These are phyloP conservation scores for Arachis hypogaea DNA, from an alignment of 306 rosid genomes.

Conservation along the genomic window DNA sequence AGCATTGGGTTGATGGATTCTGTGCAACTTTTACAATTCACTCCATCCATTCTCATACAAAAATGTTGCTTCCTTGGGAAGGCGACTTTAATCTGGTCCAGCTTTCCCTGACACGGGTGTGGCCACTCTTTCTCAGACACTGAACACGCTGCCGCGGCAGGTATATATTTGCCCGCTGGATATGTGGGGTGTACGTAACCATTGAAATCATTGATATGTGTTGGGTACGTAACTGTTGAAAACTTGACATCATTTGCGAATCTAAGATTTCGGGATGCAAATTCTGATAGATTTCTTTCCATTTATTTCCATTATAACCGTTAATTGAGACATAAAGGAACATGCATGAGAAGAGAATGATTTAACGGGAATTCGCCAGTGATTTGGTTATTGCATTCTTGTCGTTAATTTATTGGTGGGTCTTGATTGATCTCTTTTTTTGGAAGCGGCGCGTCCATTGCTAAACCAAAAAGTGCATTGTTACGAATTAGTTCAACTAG, in stretches of 20 bases:
- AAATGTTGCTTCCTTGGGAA: neutral
- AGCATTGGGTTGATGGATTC: neutral
- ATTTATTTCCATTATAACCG: neutral
- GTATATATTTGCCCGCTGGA: no score
- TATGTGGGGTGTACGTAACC: neutral
- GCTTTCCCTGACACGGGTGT: neutral
- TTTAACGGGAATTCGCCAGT: no score
- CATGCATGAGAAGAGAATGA: no score
- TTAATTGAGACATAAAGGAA: neutral
- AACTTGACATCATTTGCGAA: neutral
- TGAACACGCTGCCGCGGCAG: no score
- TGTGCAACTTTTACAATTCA: constrained; percentile 2
- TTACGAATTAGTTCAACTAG: no score
- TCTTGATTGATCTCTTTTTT: no score
- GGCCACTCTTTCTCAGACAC: no score
- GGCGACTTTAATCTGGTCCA: neutral
- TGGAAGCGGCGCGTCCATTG: no score
- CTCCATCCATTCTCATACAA: neutral
- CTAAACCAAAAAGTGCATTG: no score
- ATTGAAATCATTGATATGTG: neutral
- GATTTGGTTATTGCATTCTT: no score
- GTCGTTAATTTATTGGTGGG: no score
- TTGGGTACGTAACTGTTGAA: neutral
- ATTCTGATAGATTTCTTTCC: neutral
- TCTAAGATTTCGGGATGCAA: neutral